A percentile compares a stretch with the other conserved stretches of the same genome.
These are phyloP conservation scores for Aleurites moluccanus DNA, from an alignment of 441 rosid genomes.

Conservation along the genomic window DNA sequence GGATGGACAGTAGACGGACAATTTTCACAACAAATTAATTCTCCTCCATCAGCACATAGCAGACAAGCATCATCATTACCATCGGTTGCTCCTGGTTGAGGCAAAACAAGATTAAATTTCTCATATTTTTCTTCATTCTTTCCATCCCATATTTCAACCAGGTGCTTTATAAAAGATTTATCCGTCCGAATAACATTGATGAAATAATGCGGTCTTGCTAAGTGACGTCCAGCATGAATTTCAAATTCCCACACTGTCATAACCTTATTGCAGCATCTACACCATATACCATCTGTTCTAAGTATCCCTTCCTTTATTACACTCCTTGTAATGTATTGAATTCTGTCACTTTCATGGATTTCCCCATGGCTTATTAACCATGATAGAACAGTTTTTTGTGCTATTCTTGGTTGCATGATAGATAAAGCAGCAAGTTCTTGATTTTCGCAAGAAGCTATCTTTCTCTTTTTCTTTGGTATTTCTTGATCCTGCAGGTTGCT, in stretches of 20 bases:
- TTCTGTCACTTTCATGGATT: not conserved
- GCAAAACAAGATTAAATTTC: not conserved
- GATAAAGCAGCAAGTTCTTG: not conserved
- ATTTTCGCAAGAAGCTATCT: not conserved
- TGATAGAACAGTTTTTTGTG: constrained; percentile 17
- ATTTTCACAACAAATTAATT: constrained; percentile 32
- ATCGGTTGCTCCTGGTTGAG: not conserved
- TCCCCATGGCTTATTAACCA: constrained; percentile 20
- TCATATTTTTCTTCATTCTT: not conserved
- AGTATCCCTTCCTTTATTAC: constrained; percentile 5
- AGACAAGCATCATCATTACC: constrained; percentile 30
- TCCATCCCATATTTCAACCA: not conserved
- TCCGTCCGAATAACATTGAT: not conserved
- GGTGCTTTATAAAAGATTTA: constrained; percentile 3
- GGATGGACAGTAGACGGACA: constrained; percentile 37
- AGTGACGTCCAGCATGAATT: constrained; percentile 21
- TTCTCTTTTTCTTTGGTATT: not conserved
- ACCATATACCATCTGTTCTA: constrained; percentile 17
- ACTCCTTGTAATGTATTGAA: not conserved
- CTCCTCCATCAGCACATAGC: constrained; percentile 40
- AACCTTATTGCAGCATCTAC: constrained; percentile 24
- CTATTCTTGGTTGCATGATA: not conserved
- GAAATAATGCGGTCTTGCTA: constrained; percentile 15
- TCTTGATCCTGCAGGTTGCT: not conserved
- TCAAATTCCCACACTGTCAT: constrained; percentile 27